These are phyloP conservation scores for Cyclotella choctawhatcheeana DNA, from an alignment of 108 stramenopile species.

Conservation along the genomic window DNA sequence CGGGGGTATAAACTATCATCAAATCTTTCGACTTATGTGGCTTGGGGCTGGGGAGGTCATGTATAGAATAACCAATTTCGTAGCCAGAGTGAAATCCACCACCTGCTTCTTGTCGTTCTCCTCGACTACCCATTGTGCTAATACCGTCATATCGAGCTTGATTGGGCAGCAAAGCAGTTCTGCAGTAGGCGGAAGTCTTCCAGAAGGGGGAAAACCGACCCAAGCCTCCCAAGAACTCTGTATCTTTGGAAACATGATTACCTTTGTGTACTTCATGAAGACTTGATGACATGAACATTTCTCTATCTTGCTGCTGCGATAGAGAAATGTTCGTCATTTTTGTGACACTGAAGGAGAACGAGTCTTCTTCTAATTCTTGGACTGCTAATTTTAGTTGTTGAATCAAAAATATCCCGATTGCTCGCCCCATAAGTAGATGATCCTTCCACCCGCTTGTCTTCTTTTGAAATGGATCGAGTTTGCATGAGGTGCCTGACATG, in stretches of 20 bases:
- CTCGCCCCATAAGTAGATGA: slow-evolving; percentile 17
- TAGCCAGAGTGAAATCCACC: slow-evolving; percentile 9
- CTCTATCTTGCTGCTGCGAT: not conserved
- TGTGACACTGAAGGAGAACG: not conserved
- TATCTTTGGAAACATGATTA: not conserved
- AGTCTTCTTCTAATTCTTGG: slow-evolving; percentile 13
- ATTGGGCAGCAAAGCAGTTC: slow-evolving; percentile 22
- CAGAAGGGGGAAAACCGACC: slow-evolving; percentile 20
- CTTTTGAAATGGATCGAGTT: slow-evolving; percentile 7
- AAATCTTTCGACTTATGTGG: not conserved
- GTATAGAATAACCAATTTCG: slow-evolving; percentile 4
- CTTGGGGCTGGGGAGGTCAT: not conserved
- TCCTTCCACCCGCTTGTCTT: slow-evolving; percentile 15
- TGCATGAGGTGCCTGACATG: not conserved
- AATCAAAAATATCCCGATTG: slow-evolving; percentile 16
- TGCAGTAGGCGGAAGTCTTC: slow-evolving; percentile 13
- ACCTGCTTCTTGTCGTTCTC: not conserved
- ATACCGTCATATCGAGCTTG: slow-evolving; percentile 25
- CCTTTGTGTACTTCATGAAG: not conserved
- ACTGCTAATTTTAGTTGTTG: not conserved
- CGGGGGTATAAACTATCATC: slow-evolving; percentile 6
- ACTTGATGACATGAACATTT: not conserved
- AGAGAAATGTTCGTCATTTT: slow-evolving; percentile 3
- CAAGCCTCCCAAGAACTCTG: slow-evolving; percentile 8
- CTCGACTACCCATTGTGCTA: not conserved